Conservation (phyloP, 306 rosid genomes). For the Elaeagnus macrophylla region DNA sequence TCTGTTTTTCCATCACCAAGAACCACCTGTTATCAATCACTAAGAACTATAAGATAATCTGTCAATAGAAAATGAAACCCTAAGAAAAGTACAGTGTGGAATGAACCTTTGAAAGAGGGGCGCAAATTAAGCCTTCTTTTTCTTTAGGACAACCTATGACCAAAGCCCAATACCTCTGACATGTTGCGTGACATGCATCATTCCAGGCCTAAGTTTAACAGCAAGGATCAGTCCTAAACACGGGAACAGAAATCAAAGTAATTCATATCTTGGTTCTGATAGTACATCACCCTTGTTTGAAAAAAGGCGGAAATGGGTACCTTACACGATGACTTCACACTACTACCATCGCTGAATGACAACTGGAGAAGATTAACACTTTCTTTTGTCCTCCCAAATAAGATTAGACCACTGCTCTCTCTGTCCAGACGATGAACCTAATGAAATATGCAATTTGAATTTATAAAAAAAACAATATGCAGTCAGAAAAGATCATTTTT, state of each 20-base stretch:
- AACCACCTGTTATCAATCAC: conserved; percentile 50
- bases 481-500: not conserved
- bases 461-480: conserved; percentile 1
- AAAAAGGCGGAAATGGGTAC: conserved; percentile 24
- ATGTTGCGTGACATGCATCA: conserved; percentile 61
- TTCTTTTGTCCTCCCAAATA: conserved; percentile 80
- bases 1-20: conserved; percentile 90
- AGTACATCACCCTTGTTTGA: not conserved
- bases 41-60: conserved; percentile 9
- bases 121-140: conserved; percentile 71
- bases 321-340: conserved; percentile 49
- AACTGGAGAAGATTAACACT: conserved; percentile 64
- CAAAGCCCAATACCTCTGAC: conserved; percentile 85
- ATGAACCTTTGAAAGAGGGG: conserved; percentile 86
- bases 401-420: conserved; percentile 76
- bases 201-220: conserved; percentile 56
- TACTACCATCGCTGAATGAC: conserved; percentile 51
- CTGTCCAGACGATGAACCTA: conserved; percentile 93
- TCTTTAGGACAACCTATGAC: conserved; percentile 81
- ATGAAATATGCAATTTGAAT: conserved; percentile 9
- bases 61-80: not conserved
- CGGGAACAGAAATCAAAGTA: not conserved
- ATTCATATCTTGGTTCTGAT: not conserved
- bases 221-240: conserved; percentile 3
- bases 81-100: conserved; percentile 14